Evolutionary conservation across 805 yeast genomes (phyloP).

Genomic region (Wickerhamomyces hampshirensis): DNA sequence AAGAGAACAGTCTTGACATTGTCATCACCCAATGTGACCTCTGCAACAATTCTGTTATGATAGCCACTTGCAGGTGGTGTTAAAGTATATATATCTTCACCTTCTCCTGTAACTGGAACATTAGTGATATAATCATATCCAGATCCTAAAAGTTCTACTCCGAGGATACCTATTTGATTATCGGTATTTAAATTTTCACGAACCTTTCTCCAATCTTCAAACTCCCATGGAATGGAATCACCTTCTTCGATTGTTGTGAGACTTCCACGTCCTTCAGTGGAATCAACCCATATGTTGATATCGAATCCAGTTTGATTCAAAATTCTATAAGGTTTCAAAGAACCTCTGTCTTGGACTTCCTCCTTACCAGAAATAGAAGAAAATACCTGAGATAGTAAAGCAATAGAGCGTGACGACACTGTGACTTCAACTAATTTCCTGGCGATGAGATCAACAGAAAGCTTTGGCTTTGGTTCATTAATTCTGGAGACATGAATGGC

Average conservation of each 20-base stretch:
- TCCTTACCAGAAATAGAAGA: slow-evolving; percentile 49
- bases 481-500: slow-evolving; percentile 61
- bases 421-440: slow-evolving; percentile 74
- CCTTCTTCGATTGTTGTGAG: slow-evolving; percentile 40
- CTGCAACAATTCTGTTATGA: slow-evolving; percentile 73
- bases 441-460: slow-evolving; percentile 68
- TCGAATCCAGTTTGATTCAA: slow-evolving; percentile 82
- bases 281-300: slow-evolving; percentile 78
- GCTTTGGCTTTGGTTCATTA: slow-evolving; percentile 38
- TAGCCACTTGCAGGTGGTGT: slow-evolving; percentile 56
- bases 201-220: slow-evolving; percentile 87
- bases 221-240: slow-evolving; percentile 72
- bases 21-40: slow-evolving; percentile 63
- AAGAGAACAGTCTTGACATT: slow-evolving; percentile 75
- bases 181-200: slow-evolving; percentile 76
- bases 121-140: slow-evolving; percentile 48
- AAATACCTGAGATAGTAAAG: slow-evolving; percentile 66
- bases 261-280: slow-evolving; percentile 20
- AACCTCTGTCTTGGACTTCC: slow-evolving; percentile 61
- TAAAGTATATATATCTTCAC: slow-evolving; percentile 70
- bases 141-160: slow-evolving; percentile 54
- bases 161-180: slow-evolving; percentile 54
- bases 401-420: slow-evolving; percentile 76
- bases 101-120: slow-evolving; percentile 73
- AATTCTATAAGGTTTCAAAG: slow-evolving; percentile 76